These are phyloP conservation scores for Plasmodium vinckei DNA, from an alignment of 169 alveolate genomes.

Conservation along the genomic window DNA sequence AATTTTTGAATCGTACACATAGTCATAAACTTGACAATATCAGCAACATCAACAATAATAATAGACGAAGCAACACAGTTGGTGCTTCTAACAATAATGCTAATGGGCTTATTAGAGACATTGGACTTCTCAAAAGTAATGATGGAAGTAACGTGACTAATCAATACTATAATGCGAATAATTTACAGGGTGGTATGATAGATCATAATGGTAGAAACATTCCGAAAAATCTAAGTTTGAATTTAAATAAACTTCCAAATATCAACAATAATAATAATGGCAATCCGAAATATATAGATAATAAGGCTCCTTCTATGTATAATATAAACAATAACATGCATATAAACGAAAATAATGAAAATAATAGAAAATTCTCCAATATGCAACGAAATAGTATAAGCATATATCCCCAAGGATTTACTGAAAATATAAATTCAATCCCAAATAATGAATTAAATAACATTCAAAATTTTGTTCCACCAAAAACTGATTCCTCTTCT, in stretches of 20 bases:
- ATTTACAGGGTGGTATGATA: conserved; percentile 10
- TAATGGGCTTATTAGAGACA: no score
- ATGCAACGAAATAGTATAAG: background rate
- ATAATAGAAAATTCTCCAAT: background rate
- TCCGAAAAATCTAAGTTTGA: conserved; percentile 1
- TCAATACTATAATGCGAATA: conserved; percentile 8
- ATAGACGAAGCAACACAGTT: no score
- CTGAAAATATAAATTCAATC: background rate
- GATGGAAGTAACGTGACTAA: background rate
- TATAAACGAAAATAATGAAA: background rate
- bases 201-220: background rate
- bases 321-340: background rate
- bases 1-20: background rate
- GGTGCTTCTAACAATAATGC: no score
- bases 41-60: background rate
- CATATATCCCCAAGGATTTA: background rate
- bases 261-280: conserved; percentile 2
- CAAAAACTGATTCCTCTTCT: background rate
- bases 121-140: background rate
- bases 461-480: no score
- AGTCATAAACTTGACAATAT: background rate
- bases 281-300: background rate
- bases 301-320: background rate
- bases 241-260: background rate
- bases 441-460: background rate